Percentiles rank a stretch among this genome's conserved stretches.
phyloP scores from a whole-genome alignment of 108 stramenopile species.

The Nitzschia sp. region DNA sequence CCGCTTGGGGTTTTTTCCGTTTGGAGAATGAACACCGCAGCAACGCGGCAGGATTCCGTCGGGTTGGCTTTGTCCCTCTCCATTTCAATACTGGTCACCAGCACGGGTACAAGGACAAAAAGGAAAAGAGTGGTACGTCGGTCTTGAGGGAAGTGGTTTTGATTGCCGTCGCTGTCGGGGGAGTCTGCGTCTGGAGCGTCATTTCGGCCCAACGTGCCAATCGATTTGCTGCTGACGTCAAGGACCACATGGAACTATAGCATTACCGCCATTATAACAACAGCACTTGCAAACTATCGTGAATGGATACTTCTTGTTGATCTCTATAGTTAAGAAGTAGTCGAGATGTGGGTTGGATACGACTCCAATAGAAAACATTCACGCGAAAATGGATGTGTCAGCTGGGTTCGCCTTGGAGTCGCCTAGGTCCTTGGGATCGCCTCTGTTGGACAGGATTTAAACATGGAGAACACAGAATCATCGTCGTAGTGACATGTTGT shows the following conservation, averaged over 20 bases:
- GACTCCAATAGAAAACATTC: too few species aligned
- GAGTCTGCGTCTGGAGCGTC: conserved; percentile 67
- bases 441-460: too few species aligned
- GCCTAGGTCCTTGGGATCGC: too few species aligned
- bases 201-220: conserved; percentile 67
- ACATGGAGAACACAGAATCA: too few species aligned
- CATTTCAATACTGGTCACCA: conserved; percentile 85
- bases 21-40: conserved; percentile 88
- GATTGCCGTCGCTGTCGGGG: conserved; percentile 60
- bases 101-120: conserved; percentile 73
- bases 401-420: too few species aligned
- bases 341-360: too few species aligned
- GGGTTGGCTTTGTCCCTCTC: conserved; percentile 86
- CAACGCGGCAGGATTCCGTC: conserved; percentile 78
- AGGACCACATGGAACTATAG: conserved; percentile 2
- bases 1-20: conserved; percentile 91
- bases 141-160: conserved; percentile 76
- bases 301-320: too few species aligned
- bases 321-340: too few species aligned
- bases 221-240: not conserved
- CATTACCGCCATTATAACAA: not conserved
- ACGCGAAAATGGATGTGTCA: too few species aligned
- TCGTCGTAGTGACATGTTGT: too few species aligned
- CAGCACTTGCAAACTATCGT: too few species aligned
- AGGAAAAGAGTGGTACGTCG: conserved; percentile 61